These are phyloP conservation scores for Punctularia strigosozonata DNA, from an alignment of 768 basidiomycete species.

Conservation along the genomic window DNA sequence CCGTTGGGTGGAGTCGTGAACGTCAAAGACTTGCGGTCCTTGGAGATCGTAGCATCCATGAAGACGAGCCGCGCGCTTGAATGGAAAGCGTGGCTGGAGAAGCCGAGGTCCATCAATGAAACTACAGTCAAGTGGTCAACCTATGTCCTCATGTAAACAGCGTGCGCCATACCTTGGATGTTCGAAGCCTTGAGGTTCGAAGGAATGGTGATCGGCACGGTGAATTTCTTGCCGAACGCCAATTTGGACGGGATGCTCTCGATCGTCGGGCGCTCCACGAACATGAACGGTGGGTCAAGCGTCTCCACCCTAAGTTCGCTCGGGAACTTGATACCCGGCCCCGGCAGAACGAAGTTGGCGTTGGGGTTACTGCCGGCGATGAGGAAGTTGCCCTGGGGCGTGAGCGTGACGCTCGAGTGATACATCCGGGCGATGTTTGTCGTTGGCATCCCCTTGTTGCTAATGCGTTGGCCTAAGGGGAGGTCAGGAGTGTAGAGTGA, in stretches of 20 bases:
- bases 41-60: constrained; percentile 18
- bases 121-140: constrained; percentile 9
- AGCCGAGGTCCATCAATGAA: constrained; percentile 23
- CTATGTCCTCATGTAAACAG: background rate
- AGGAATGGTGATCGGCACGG: constrained; percentile 22
- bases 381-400: constrained; percentile 38
- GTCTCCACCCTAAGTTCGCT: constrained; percentile 22
- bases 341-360: constrained; percentile 16
- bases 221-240: constrained; percentile 20
- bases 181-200: constrained; percentile 5
- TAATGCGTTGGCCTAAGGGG: constrained; percentile 31
- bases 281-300: constrained; percentile 23
- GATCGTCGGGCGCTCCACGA: constrained; percentile 14
- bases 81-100: constrained; percentile 25
- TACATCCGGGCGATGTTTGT: constrained; percentile 42
- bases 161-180: constrained; percentile 11
- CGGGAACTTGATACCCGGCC: constrained; percentile 8
- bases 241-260: constrained; percentile 17
- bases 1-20: constrained; percentile 24
- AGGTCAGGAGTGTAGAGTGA: constrained; percentile 35
- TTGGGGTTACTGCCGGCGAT: constrained; percentile 39
- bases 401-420: constrained; percentile 47
- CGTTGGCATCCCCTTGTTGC: constrained; percentile 32
- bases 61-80: constrained; percentile 22
- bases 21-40: constrained; percentile 17